These are phyloP conservation scores for Gillenia trifoliata DNA, from an alignment of 306 rosid species.

Conservation along the genomic window DNA sequence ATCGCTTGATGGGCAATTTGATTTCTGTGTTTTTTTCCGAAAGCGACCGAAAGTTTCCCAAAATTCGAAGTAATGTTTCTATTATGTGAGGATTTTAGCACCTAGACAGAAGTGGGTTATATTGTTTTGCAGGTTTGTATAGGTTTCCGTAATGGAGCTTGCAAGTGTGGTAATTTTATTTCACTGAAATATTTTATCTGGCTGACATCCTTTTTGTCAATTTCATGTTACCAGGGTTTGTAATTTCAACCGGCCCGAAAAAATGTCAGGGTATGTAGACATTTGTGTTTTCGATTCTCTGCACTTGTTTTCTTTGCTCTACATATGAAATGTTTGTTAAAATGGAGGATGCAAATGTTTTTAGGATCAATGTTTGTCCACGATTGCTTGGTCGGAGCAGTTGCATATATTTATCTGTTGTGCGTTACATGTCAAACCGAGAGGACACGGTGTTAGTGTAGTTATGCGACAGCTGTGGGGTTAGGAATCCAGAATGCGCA, in stretches of 20 bases:
- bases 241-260: not conserved
- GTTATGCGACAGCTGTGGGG: not conserved
- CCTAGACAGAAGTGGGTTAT: too few relatives aligned
- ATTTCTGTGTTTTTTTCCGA: not conserved
- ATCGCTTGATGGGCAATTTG: not conserved
- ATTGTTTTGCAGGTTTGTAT: not conserved
- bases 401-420: not conserved
- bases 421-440: too few relatives aligned
- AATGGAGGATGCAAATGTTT: not conserved
- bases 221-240: slow-evolving; percentile 8
- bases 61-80: not conserved
- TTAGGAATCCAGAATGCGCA: not conserved
- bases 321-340: not conserved
- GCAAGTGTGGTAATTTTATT: not conserved
- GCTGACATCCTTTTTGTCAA: not conserved
- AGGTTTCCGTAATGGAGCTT: not conserved
- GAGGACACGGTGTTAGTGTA: not conserved
- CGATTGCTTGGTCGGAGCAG: too few relatives aligned
- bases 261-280: slow-evolving; percentile 20
- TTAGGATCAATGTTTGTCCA: not conserved
- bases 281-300: not conserved
- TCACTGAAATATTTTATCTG: not conserved
- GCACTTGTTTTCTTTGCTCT: not conserved
- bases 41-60: not conserved
- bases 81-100: not conserved